Percentiles rank a stretch among this genome's conserved stretches.
Conservation (phyloP, 2,329 filamentous ascomycete genomes). For the Monosporascus sp. region DNA sequence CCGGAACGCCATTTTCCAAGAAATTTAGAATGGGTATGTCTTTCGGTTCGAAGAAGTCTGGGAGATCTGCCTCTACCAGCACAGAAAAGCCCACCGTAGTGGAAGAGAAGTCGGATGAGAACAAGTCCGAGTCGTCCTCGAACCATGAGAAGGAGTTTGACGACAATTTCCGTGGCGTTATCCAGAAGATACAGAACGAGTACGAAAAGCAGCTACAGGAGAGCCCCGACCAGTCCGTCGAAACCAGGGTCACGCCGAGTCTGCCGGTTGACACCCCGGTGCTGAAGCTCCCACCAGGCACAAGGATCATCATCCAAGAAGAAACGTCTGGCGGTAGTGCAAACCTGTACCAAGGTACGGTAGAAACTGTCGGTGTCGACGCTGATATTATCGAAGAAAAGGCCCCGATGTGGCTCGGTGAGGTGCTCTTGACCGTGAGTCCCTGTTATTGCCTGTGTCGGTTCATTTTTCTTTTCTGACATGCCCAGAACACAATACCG, state of each 20-base stretch:
- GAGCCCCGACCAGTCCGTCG: conserved; percentile 47
- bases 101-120: conserved; percentile 71
- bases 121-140: conserved; percentile 52
- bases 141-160: conserved; percentile 68
- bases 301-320: conserved; percentile 64
- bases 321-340: conserved; percentile 65
- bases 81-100: conserved; percentile 67
- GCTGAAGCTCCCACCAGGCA: conserved; percentile 63
- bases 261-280: conserved; percentile 70
- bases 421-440: conserved; percentile 67
- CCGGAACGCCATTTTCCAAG: conserved; percentile 45
- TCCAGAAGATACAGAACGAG: conserved; percentile 67
- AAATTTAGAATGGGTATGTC: conserved; percentile 39
- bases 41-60: conserved; percentile 80
- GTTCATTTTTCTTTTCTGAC: conserved; percentile 2
- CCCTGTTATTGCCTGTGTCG: neutral
- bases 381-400: conserved; percentile 79
- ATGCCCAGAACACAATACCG: conserved; percentile 65
- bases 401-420: conserved; percentile 87
- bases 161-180: conserved; percentile 65
- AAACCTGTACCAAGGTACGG: conserved; percentile 87
- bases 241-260: conserved; percentile 63
- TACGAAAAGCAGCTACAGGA: conserved; percentile 65
- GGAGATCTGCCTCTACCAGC: conserved; percentile 59
- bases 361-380: conserved; percentile 70